Base-by-base conservation (phyloP, 1,284 basidiomycete genomes). In the Xerocomus nothofagi region DNA sequence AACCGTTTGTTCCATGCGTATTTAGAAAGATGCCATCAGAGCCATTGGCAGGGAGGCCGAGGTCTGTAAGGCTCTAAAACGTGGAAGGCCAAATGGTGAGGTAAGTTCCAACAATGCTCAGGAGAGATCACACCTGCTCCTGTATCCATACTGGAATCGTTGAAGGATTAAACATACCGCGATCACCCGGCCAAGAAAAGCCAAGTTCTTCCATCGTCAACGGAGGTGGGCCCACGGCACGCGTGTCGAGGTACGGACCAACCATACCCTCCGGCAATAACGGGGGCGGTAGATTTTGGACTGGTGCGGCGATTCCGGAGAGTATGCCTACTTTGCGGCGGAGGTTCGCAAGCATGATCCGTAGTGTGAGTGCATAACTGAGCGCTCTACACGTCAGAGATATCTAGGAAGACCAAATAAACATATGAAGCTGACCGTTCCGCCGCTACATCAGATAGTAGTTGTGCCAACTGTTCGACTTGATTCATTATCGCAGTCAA, bases 261-360 rank as follows among this genome's bases (percentile, higher is more conserved):
- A 81, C 70, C 73, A 83, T 78, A 38, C 75, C 77, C 55, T 84
- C 80, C 11, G 76, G 73, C 45, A 79, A 75, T 17, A 72, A 61
- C 14, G 77, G 75, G 2, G 77, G 77, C 47, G 75, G 76, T 65
- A 77, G 66, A 21, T 69, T 71, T 4, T 82, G 80, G 29, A 76
- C 58, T 32, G 80, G 63, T 49, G 79, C 69, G 65, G 61, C 68
- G 31, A 75, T 74, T 6, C 80, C 81, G 32, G 81, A 79, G 9
- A 76, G 64, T 48, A 90, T 73, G 1, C 90, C 91, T 23, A 92
- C 78, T 72, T 92, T 94, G 55, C 91, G 86, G 34, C 90, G 83
- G 53, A 94, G 79, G 69, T 90, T 91, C 33, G 90, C 84, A 45
- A 95, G 79, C 92, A 95, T 94, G 62, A 95, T 86, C 46, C 91